phyloP scores from a whole-genome alignment of 2,329 filamentous ascomycete genomes.

The Mycosphaerella sp. region DNA sequence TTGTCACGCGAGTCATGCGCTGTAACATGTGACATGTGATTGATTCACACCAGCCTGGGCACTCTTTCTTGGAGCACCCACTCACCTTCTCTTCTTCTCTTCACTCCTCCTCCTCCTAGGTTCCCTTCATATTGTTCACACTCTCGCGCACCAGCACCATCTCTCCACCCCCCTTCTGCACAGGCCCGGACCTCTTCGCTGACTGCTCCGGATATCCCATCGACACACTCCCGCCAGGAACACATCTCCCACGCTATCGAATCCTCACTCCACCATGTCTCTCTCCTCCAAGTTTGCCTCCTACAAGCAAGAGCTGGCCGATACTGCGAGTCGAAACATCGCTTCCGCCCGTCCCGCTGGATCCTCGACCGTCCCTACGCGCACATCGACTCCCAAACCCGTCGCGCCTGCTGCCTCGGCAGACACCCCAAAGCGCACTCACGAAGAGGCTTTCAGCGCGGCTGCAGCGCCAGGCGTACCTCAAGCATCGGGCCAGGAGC shows the following conservation, averaged over 20 bases:
- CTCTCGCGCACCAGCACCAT: background rate
- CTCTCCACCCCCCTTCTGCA: background rate
- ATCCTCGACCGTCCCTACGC: constrained; percentile 18
- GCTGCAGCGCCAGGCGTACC: constrained; percentile 47
- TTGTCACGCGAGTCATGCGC: background rate
- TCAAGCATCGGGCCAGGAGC: constrained; percentile 47
- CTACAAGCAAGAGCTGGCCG: constrained; percentile 30
- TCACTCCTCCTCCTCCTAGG: background rate
- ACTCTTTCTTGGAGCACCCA: background rate
- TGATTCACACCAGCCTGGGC: too few species aligned
- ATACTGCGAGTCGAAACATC: constrained; percentile 29
- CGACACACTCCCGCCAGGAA: background rate
- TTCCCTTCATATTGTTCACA: background rate
- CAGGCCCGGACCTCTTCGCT: constrained; percentile 28
- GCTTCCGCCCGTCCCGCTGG: constrained; percentile 23
- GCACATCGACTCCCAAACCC: constrained; percentile 25
- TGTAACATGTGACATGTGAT: too few species aligned
- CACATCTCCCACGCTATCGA: background rate
- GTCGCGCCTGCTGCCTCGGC: constrained; percentile 49
- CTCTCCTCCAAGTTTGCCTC: constrained; percentile 26
- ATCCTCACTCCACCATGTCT: constrained; percentile 23
- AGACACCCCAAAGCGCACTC: constrained; percentile 53
- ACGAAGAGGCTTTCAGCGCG: constrained; percentile 23
- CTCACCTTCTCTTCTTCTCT: background rate
- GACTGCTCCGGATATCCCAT: constrained; percentile 23